Evolutionary conservation across 257 asterid genomes (phyloP).

Genomic region (Jaltomata sinuosa): DNA sequence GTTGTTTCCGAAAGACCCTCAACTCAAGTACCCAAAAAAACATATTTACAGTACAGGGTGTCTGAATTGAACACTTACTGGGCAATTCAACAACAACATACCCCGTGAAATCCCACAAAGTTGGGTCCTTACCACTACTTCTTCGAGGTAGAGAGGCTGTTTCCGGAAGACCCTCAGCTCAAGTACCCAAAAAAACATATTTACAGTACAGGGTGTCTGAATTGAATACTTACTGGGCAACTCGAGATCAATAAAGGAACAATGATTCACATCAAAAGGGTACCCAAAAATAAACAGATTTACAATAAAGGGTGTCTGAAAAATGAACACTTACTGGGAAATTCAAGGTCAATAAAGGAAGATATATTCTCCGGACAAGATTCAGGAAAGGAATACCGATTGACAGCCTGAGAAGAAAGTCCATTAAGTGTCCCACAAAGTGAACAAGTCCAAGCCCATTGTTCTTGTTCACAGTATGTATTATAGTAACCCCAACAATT

Average conservation of each 20-base stretch:
- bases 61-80: constrained; percentile 1
- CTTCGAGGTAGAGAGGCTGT: too few species aligned
- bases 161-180: too few species aligned
- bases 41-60: neutral
- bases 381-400: constrained; percentile 65
- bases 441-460: constrained; percentile 94
- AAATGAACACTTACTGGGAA: constrained; percentile 40
- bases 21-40: too few species aligned
- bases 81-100: too few species aligned
- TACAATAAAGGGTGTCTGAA: neutral
- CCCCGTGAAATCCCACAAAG: too few species aligned
- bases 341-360: constrained; percentile 82
- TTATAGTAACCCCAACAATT: constrained; percentile 94
- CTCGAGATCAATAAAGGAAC: too few species aligned
- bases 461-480: constrained; percentile 87
- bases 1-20: too few species aligned
- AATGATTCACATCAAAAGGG: neutral
- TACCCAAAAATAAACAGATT: neutral
- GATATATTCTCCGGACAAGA: constrained; percentile 77
- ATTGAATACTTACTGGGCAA: constrained; percentile 34
- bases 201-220: neutral
- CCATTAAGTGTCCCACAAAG: constrained; percentile 93
- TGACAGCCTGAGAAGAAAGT: constrained; percentile 47
- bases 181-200: too few species aligned
- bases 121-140: too few species aligned